phyloP scores from a whole-genome alignment of 2,329 filamentous ascomycete genomes.

The Pseudocercospora vitis region DNA sequence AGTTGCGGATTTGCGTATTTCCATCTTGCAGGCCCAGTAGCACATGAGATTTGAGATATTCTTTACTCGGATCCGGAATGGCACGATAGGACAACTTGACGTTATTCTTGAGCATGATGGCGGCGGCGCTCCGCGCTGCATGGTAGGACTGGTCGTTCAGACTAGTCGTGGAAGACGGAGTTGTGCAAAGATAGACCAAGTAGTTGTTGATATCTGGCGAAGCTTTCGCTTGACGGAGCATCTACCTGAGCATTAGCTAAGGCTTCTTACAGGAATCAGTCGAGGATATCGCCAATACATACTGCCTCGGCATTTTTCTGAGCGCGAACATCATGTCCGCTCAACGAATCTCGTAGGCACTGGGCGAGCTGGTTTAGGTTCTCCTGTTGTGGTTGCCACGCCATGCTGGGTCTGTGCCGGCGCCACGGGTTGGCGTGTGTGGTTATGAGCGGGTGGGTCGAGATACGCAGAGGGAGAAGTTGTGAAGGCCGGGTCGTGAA shows the following conservation, averaged over 20 bases:
- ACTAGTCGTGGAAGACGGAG: constrained; percentile 57
- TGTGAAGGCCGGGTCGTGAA: not conserved
- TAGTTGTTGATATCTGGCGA: constrained; percentile 98
- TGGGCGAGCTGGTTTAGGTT: constrained; percentile 84
- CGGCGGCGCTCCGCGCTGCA: constrained; percentile 80
- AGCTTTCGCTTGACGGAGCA: constrained; percentile 84
- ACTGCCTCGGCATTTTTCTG: constrained; percentile 90
- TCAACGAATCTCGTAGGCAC: constrained; percentile 89
- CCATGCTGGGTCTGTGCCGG: constrained; percentile 61
- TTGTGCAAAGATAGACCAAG: constrained; percentile 85
- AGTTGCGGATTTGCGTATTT: constrained; percentile 78
- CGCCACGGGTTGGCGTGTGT: not conserved
- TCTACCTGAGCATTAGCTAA: constrained; percentile 54
- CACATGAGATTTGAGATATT: constrained; percentile 76
- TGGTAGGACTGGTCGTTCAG: constrained; percentile 65
- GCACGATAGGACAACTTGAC: constrained; percentile 72
- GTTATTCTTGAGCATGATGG: constrained; percentile 95
- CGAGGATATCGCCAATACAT: constrained; percentile 42
- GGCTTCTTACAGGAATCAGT: not conserved
- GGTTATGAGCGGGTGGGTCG: not conserved
- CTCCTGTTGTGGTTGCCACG: constrained; percentile 88
- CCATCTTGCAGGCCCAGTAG: constrained; percentile 78
- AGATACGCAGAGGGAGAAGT: constrained; percentile 6
- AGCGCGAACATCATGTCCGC: constrained; percentile 72
- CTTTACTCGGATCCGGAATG: constrained; percentile 70